Evolutionary conservation across 2,329 filamentous ascomycete species (phyloP).

Genomic region (Leptographium radiaticola): DNA sequence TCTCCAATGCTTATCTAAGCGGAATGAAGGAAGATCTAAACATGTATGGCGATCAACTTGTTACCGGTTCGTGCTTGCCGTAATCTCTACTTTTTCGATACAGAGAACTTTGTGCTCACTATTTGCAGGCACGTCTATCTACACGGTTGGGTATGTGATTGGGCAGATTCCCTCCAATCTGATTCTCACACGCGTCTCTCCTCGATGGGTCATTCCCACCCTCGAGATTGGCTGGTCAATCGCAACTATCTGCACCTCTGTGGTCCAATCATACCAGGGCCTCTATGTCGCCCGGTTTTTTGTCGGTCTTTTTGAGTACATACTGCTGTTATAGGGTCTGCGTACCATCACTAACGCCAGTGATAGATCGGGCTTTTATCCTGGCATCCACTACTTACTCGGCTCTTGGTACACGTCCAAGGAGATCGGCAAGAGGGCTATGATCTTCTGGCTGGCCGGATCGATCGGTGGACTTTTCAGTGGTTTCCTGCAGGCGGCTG

Average conservation of each 20-base stretch:
- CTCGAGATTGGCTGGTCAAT: conserved; percentile 20
- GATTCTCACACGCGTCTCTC: conserved; percentile 13
- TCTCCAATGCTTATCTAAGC: conserved; percentile 32
- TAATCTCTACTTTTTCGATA: background rate
- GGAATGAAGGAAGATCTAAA: conserved; percentile 33
- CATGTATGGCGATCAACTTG: conserved; percentile 27
- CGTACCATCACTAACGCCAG: background rate
- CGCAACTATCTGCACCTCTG: conserved; percentile 11
- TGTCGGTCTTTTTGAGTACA: conserved; percentile 40
- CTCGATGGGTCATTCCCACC: conserved; percentile 18
- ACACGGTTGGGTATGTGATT: conserved; percentile 15
- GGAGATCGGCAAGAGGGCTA: conserved; percentile 49
- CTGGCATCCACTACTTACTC: conserved; percentile 35
- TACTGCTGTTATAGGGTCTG: background rate
- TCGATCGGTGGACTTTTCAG: conserved; percentile 28
- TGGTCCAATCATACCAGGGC: conserved; percentile 14
- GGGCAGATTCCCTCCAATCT: conserved; percentile 16
- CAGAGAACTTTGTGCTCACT: background rate
- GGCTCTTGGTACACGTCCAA: conserved; percentile 45
- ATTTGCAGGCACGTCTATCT: conserved; percentile 18
- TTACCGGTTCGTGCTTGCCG: conserved; percentile 12
- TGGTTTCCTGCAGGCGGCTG: conserved; percentile 30
- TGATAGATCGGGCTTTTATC: conserved; percentile 28
- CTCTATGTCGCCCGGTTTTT: conserved; percentile 38
- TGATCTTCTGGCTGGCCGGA: conserved; percentile 49